Evolutionary conservation across 2,329 filamentous ascomycete genomes (phyloP), one percentile per base, ranked within the genome.

Genomic region (Aspergillus costaricaensis): DNA sequence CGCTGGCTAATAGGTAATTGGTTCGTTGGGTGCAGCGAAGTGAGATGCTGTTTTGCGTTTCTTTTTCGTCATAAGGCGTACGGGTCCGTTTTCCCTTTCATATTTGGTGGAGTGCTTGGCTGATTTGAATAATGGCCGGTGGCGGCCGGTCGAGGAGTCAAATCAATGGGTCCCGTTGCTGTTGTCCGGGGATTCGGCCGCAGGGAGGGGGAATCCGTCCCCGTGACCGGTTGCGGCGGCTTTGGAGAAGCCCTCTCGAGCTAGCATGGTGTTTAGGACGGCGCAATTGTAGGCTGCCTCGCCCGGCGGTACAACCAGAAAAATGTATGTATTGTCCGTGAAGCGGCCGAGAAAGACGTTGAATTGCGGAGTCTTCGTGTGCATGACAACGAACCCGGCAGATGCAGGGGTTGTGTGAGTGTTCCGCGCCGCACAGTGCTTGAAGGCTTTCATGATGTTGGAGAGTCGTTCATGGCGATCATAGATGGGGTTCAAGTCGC

Each of bases 381-480:
- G 77, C 76, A 80, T 80, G 55, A 80, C 75, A 27, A 79, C 64
- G 60, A 82, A 80, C 25, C 76, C 77, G 32, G 76, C 78, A 1
- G 74, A 76, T 12, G 72, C 75, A 4, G 76, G 77, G 3, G 73
- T 80, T 8, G 77, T 79, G 60, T 77, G 76, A 17, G 78, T 80
- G 62, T 79, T 81, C 27, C 76, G 69, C 41, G 77, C 78, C n/a
- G 76, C 76, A 59, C 77, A 86, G 80, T 98, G 94, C 81, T 98
- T 99, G 82, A 98, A 97, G 61, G 94, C 93, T 80, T 99, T 99
- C 79, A 99, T 90, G 72, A 99, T 97, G 76, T 96, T 98, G 63
- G 90, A 95, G 72, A 99, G 91, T 68, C 91, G 90, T 82, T 99
- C 95, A 70, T 96, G 92, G 2, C 95, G 90, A 77, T 99, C 95